Percentiles rank a stretch among this genome's conserved stretches.
phyloP scores from a whole-genome alignment of 768 basidiomycete genomes.

The Boletus barrowsii region DNA sequence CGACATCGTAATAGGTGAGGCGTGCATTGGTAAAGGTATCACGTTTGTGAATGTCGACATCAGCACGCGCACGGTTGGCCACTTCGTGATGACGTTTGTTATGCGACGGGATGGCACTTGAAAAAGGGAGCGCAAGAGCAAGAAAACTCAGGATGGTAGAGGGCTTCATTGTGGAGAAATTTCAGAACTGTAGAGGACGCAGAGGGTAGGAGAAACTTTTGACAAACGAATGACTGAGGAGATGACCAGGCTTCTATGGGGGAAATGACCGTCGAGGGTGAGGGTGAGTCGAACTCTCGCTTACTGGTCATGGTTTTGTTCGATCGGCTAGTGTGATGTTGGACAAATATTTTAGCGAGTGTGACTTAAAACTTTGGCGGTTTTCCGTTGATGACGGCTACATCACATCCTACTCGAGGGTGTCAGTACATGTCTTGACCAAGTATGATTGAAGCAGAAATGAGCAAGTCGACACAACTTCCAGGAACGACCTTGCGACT shows the following conservation, averaged over 20 bases:
- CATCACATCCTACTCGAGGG: neutral
- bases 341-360: neutral
- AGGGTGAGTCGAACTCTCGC: neutral
- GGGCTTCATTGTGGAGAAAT: slow-evolving; percentile 19
- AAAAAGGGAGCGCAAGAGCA: slow-evolving; percentile 35
- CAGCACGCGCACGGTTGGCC: slow-evolving; percentile 42
- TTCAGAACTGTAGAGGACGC: neutral
- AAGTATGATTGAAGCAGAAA: neutral
- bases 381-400: no score
- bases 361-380: no score
- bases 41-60: slow-evolving; percentile 37
- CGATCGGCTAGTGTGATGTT: slow-evolving; percentile 22
- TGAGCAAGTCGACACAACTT: no score
- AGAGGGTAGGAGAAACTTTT: neutral
- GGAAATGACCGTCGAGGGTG: slow-evolving; percentile 2
- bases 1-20: slow-evolving; percentile 54
- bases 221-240: slow-evolving; percentile 23
- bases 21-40: slow-evolving; percentile 30
- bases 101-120: slow-evolving; percentile 26
- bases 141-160: slow-evolving; percentile 33
- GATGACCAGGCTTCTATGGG: slow-evolving; percentile 8
- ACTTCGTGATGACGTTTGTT: slow-evolving; percentile 42
- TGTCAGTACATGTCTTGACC: neutral
- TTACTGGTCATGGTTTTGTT: slow-evolving; percentile 10
- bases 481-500: no score